Conservation (phyloP, 108 stramenopile genomes). For the Discostella pseudostelligera region DNA sequence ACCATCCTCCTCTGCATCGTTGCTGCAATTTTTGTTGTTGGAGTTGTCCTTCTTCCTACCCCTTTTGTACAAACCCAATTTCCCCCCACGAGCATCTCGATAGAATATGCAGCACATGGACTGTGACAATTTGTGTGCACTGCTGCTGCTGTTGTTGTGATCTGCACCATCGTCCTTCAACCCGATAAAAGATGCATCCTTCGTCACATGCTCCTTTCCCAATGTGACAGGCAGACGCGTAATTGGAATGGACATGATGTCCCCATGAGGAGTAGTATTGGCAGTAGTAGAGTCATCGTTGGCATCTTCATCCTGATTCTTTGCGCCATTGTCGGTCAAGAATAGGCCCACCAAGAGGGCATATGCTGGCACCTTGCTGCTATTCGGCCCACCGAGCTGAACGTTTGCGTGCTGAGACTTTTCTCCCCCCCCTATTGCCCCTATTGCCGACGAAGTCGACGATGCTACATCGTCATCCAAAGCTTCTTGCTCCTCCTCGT, state of each 20-base stretch:
- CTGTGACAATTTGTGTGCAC: constrained; percentile 7
- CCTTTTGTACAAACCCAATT: constrained; percentile 20
- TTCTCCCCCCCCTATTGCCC: too few relatives aligned
- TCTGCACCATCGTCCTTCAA: constrained; percentile 28
- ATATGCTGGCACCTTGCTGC: constrained; percentile 11
- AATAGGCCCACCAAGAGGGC: constrained; percentile 16
- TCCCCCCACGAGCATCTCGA: constrained; percentile 10
- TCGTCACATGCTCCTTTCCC: constrained; percentile 54
- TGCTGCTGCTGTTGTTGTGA: not conserved
- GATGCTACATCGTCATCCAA: too few relatives aligned
- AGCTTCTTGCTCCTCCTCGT: not conserved
- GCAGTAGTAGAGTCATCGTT: not conserved
- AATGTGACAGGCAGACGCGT: constrained; percentile 59
- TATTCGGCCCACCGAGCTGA: not conserved
- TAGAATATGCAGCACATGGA: constrained; percentile 19
- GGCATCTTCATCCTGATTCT: too few relatives aligned
- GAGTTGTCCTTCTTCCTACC: constrained; percentile 1
- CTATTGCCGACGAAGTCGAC: too few relatives aligned
- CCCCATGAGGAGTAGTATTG: constrained; percentile 1
- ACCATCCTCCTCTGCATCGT: not conserved
- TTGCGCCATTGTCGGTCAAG: not conserved
- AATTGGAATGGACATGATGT: constrained; percentile 52
- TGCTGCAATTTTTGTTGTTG: not conserved
- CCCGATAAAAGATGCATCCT: constrained; percentile 52
- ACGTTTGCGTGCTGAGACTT: not conserved